Base-by-base conservation (phyloP, 1,284 basidiomycete genomes). In the Hymenochaete sp. region DNA sequence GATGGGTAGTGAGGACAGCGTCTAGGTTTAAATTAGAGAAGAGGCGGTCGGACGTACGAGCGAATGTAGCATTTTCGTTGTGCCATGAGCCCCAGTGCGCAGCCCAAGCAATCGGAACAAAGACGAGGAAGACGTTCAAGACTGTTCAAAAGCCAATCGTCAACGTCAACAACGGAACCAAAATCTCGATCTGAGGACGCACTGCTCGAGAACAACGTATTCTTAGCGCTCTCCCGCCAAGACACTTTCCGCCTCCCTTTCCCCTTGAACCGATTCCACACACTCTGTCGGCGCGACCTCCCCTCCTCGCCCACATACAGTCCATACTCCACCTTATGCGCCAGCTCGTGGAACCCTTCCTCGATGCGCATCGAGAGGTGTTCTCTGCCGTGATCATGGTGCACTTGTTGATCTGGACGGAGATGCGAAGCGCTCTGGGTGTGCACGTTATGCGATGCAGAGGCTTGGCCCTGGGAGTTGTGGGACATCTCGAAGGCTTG, bases 51-150 rank as follows among this genome's bases (percentile, higher is more conserved):
- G 18, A 59, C 67, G 53, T 56, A 73, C 69, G 59, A 19, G 62
- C 57, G 42, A 73, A 73, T 8, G 50, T 52, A 29, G 51, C 19
- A 58, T 64, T 28, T 21, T 37, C 25, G 43, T 42, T 44, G 40
- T 44, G 53, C 55, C 39, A 46, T 9, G 42, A 47, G 4, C 22
- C 21, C 44, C 75, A 81, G 54, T 81, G 75, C 0, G 72, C 66
- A 1, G 63, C 67, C 80, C 80, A 85, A 6, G 79, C 75, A 26
- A 82, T 51, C 0, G 81, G 80, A 7, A 82, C 67, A 53, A 77
- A 68, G 1, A 82, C 16, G n/a, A 82, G 53, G 25, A 83, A 65
- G 0, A 73, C n/a, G 52, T 82, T 83, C 14, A 81, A 55, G 68
- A 71, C 78, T 79, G 35, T 13, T 11, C 3, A 16, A 16, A 14